Conservation (phyloP, 2,329 filamentous ascomycete genomes). For the Arthrobotrys sphaeroides region DNA sequence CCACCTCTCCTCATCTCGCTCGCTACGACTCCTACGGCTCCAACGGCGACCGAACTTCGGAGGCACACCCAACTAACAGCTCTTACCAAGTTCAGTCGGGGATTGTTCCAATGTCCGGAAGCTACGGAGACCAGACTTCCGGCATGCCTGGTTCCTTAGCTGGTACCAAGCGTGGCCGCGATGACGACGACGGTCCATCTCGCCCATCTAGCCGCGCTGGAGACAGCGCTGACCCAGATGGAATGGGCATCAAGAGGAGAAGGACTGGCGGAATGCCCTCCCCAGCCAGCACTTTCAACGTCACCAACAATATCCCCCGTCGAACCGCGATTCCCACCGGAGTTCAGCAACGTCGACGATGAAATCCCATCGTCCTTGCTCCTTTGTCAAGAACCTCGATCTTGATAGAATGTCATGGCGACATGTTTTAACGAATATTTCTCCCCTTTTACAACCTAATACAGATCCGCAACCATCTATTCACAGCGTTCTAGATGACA, state of each 20-base stretch:
- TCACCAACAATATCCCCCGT: conserved; percentile 40
- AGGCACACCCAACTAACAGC: conserved; percentile 70
- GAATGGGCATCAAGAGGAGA: conserved; percentile 49
- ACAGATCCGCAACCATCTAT: conserved; percentile 48
- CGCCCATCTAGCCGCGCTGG: conserved; percentile 70
- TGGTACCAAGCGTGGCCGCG: conserved; percentile 69
- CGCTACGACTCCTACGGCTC: conserved; percentile 77
- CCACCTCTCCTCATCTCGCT: conserved; percentile 73
- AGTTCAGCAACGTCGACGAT: conserved; percentile 50
- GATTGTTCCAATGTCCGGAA: conserved; percentile 52
- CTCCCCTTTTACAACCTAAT: conserved; percentile 37
- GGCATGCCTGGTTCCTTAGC: conserved; percentile 60
- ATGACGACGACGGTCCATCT: conserved; percentile 72
- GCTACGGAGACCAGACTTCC: conserved; percentile 53
- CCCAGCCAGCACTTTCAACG: conserved; percentile 46
- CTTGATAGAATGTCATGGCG: conserved; percentile 49
- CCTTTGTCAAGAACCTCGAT: conserved; percentile 17
- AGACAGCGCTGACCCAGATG: conserved; percentile 58
- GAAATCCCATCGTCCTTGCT: not conserved
- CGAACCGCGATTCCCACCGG: conserved; percentile 51
- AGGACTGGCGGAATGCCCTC: conserved; percentile 40
- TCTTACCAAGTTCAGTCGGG: conserved; percentile 56
- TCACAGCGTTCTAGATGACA: conserved; percentile 51
- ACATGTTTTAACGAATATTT: conserved; percentile 53
- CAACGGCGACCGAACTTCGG: conserved; percentile 75